Base-by-base conservation (phyloP, 2,329 filamentous ascomycete genomes). In the Juglanconis oblonga region DNA sequence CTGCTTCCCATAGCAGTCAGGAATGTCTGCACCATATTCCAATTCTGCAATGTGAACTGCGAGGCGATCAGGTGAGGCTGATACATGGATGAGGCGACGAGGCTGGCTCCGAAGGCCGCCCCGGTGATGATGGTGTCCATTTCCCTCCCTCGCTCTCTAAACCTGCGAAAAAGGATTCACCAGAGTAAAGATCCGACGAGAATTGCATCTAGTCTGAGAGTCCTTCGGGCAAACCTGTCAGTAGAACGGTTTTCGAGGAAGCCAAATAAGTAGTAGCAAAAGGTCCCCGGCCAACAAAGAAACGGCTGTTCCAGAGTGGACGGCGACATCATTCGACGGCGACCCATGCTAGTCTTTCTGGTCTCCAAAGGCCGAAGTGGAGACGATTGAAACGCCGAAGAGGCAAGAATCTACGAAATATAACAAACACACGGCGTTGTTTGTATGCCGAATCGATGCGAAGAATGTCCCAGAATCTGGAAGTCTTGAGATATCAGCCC, bases 21-120 rank as follows among this genome's bases (percentile, higher is more conserved):
- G 66, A 90, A 89, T 9, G 80, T 79, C 71, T 88, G 81, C 35
- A 87, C 69, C 87, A 90, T 89, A 69, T 87, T 85, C 72, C 82
- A 88, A 68, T 87, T 81, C 52, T 79, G 72, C 50, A 88, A 74
- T 31, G 76, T 78, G 73, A 90, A 80, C 73, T 90, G 87, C 8
- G 77, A 73, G 59, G 84, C 71, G 65, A 90, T 86, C 51, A 87
- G 77, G 0, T 79, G 74, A 0, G 87, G 87, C 42, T 81, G 75
- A 67, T 83, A 82, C 58, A 89, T 83, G 35, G 86, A 86, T 1
- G 86, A 79, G 3, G 79, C 81, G 36, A 83, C 77, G 48, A 89
- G 77, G 58, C 86, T 83, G 10, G 82, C 82, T 51, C 87, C 87
- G 65, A 89, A 89, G 50, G 80, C 76, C 45, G 78, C 79, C 31